These are phyloP conservation scores for Aspergillus sp. DNA, from an alignment of 2,329 filamentous ascomycete genomes.

Conservation along the genomic window DNA sequence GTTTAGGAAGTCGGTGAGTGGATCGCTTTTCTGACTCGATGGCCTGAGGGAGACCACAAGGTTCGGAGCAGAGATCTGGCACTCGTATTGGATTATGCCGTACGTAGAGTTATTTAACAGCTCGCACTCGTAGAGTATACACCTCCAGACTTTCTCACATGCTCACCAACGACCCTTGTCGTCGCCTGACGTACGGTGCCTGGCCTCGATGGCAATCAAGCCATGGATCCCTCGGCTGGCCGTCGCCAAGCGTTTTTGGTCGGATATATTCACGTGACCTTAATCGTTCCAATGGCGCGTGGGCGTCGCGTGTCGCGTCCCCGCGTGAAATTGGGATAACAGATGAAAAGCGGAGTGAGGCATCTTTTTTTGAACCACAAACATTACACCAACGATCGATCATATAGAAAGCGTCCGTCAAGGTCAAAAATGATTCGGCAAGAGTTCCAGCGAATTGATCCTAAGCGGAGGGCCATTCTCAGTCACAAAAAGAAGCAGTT, in stretches of 20 bases:
- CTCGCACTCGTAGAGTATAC: background rate
- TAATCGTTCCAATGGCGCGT: conserved; percentile 7
- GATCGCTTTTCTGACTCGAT: conserved; percentile 20
- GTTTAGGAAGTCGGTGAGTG: conserved; percentile 42
- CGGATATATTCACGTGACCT: conserved; percentile 17
- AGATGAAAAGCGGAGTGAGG: background rate
- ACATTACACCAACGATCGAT: background rate
- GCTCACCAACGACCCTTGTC: background rate
- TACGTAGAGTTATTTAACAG: background rate
- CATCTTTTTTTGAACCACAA: background rate
- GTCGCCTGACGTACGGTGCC: background rate
- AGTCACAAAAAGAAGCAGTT: conserved; percentile 89
- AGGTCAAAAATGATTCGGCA: conserved; percentile 48
- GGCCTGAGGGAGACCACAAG: background rate
- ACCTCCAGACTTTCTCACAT: background rate
- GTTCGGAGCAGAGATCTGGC: background rate
- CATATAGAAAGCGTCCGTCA: conserved; percentile 5
- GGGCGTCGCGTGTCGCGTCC: conserved; percentile 28
- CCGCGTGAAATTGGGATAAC: conserved; percentile 22
- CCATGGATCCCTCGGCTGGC: background rate
- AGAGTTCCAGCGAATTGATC: conserved; percentile 49
- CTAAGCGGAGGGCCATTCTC: conserved; percentile 76
- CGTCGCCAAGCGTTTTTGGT: background rate
- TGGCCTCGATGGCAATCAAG: background rate
- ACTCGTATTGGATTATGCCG: background rate